These are phyloP conservation scores for Phaeosphaeria sp. DNA, from an alignment of 2,329 filamentous ascomycete genomes.

Conservation along the genomic window DNA sequence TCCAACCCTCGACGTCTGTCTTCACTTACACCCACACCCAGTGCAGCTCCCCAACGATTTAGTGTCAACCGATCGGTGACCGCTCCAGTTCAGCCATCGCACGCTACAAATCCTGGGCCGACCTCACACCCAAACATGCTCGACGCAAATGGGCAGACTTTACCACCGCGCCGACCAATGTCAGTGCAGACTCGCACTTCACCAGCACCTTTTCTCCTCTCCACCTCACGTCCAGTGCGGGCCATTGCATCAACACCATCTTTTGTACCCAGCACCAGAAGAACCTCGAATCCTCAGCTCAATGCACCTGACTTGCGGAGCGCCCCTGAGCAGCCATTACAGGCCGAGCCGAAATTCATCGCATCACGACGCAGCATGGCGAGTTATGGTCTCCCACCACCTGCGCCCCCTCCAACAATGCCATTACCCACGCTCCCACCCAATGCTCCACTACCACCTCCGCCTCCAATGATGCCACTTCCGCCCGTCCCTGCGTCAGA, in stretches of 20 bases:
- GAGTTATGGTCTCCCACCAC: slow-evolving; percentile 51
- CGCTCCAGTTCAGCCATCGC: slow-evolving; percentile 27
- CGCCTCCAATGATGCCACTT: slow-evolving; percentile 6
- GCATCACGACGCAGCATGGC: slow-evolving; percentile 46
- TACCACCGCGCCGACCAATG: slow-evolving; percentile 38
- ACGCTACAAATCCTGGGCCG: slow-evolving; percentile 17
- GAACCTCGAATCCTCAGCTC: slow-evolving; percentile 25
- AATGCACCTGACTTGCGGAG: slow-evolving; percentile 3
- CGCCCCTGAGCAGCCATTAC: slow-evolving; percentile 18
- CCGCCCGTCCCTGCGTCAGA: neutral
- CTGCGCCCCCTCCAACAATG: slow-evolving; percentile 54
- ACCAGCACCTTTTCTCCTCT: slow-evolving; percentile 53
- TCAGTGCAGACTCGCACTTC: slow-evolving; percentile 54
- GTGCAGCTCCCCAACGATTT: slow-evolving; percentile 32
- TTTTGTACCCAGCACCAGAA: slow-evolving; percentile 32
- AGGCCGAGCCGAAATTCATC: slow-evolving; percentile 21
- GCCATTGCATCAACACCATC: slow-evolving; percentile 40
- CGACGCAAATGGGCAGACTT: slow-evolving; percentile 6
- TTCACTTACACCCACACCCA: slow-evolving; percentile 27
- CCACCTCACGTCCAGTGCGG: slow-evolving; percentile 41
- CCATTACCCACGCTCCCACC: slow-evolving; percentile 52
- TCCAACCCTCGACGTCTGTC: slow-evolving; percentile 40
- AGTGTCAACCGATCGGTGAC: slow-evolving; percentile 42
- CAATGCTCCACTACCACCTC: slow-evolving; percentile 19
- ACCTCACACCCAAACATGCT: slow-evolving; percentile 13